phyloP scores from a whole-genome alignment of 306 rosid species.

The Vigna radiata region DNA sequence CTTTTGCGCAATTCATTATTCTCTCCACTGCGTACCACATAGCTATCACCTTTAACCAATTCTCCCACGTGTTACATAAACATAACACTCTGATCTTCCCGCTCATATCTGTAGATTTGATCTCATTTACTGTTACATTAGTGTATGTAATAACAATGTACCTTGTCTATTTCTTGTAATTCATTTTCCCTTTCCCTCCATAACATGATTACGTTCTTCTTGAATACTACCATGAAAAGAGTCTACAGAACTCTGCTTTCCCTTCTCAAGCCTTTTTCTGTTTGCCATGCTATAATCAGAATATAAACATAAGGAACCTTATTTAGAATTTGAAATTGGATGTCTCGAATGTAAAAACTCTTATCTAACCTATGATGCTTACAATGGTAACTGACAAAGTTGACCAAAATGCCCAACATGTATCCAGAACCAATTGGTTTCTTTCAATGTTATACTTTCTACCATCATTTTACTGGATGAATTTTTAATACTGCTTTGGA shows the following conservation, averaged over 20 bases:
- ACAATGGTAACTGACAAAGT: constrained; percentile 3
- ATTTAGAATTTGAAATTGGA: not conserved
- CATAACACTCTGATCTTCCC: not conserved
- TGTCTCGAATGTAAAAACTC: not conserved
- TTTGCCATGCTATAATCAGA: not conserved
- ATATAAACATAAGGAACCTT: not conserved
- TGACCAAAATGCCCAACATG: constrained; percentile 17
- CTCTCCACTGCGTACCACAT: no score
- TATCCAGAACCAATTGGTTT: not conserved
- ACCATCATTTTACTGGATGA: not conserved
- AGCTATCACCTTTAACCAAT: no score
- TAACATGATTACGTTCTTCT: not conserved
- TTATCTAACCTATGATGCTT: not conserved
- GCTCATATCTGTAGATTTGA: not conserved
- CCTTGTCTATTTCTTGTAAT: not conserved
- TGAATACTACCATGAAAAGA: not conserved
- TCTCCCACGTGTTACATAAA: not conserved
- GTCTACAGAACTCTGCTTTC: not conserved
- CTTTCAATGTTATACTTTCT: not conserved
- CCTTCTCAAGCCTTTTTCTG: not conserved
- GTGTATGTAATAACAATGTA: constrained; percentile 1
- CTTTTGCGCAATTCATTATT: no score
- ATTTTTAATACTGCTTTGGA: not conserved
- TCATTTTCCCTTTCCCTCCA: not conserved
- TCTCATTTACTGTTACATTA: not conserved